phyloP scores from a whole-genome alignment of 169 alveolate species.

The Plasmodium billcollinsi region DNA sequence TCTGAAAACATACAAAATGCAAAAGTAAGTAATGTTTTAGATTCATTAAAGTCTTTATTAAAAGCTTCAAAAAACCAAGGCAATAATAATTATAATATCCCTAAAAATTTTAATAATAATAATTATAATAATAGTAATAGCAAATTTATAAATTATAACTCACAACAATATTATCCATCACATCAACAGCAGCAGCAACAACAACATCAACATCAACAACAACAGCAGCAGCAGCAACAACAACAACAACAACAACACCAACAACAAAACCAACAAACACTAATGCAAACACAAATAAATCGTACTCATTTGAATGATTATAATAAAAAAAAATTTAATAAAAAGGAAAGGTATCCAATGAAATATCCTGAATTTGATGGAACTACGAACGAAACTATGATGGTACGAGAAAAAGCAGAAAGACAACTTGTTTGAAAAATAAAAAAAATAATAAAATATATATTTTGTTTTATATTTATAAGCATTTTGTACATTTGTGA shows the following conservation, averaged over 20 bases:
- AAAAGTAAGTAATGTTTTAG: conserved; percentile 62
- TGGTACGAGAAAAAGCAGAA: conserved; percentile 25
- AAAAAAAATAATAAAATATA: not conserved
- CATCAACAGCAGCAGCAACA: not conserved
- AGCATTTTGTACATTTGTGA: not conserved
- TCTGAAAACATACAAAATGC: conserved; percentile 60
- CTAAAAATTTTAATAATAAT: conserved; percentile 8
- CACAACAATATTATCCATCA: conserved; percentile 25
- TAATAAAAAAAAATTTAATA: conserved; percentile 27
- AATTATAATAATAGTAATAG: not conserved
- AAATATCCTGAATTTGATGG: conserved; percentile 37
- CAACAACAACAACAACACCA: not conserved
- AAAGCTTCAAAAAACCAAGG: conserved; percentile 53
- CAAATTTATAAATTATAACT: conserved; percentile 27
- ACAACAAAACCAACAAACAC: not conserved
- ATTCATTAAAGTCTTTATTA: conserved; percentile 52
- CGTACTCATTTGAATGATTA: conserved; percentile 17
- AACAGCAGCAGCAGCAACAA: not conserved
- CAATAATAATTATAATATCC: not conserved
- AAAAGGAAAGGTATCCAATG: conserved; percentile 38
- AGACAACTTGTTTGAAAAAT: not conserved
- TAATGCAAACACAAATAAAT: not conserved
- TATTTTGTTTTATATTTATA: not conserved
- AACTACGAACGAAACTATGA: conserved; percentile 58
- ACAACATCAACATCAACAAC: not conserved